Evolutionary conservation across 192 early-diverging fungal genomes (phyloP), one percentile per base, ranked within the genome.

Genomic region (Coemansia sp.): DNA sequence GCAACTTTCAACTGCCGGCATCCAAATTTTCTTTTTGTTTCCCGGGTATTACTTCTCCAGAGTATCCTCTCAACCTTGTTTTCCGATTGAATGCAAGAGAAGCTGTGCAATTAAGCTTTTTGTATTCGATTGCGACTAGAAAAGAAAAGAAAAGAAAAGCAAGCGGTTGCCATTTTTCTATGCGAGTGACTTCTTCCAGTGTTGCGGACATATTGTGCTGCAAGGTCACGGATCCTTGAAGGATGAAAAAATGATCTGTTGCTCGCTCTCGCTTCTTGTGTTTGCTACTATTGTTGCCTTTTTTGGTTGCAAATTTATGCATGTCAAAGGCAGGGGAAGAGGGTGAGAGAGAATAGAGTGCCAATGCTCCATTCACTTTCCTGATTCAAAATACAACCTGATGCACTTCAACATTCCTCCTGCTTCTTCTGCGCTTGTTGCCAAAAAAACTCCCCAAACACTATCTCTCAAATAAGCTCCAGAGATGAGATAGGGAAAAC

Each of bases 241-340:
- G 47, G 47, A 49, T 18, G 42, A 13, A 4, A 6, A 49, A 18
- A 18, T 18, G 47, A 49, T 49, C 47, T 16, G 46, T 16, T 48
- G n/a, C 4, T 49, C 16, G 19, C 21, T 22, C 18, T 52, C 12
- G 11, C n/a, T n/a, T n/a, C n/a, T n/a, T n/a, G n/a, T n/a, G 26
- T 26, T 26, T 13, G 15, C 46, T 48, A n/a, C 8, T 48, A 48
- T 54, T 26, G 21, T 66, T 64, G 63, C 63, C 63, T 54, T n/a
- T 43, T 57, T 66, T 43, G 65, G 65, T 45, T 13, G 13, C 51
- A 54, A 8, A 54, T 26, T 54, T 54, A 54, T 54, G 51, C 51
- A 54, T 21, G 51, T 54, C 15, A 13, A 41, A 11, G 26, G 19
- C 51, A 13, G 21, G 21, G 15, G 13, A 13, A 45, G 42, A 45